phyloP scores from a whole-genome alignment of 2,329 filamentous ascomycete genomes.

The Ambrosiella cleistominuta region DNA sequence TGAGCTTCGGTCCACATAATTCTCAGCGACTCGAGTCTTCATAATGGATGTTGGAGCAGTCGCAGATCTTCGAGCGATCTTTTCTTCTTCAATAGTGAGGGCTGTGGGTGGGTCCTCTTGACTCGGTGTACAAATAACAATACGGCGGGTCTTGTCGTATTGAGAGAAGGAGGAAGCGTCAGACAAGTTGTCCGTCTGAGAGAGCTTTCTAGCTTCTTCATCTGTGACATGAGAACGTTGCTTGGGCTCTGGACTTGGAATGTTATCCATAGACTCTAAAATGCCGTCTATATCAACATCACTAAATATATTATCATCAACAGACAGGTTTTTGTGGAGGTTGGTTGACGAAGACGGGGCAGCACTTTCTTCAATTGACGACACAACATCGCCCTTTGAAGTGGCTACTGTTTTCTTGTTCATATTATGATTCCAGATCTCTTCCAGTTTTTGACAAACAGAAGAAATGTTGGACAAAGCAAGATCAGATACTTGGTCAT shows the following conservation, averaged over 20 bases:
- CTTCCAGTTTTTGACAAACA: slow-evolving; percentile 6
- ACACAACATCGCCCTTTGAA: background rate
- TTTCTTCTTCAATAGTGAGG: slow-evolving; percentile 22
- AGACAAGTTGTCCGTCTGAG: background rate
- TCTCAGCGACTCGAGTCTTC: slow-evolving; percentile 14
- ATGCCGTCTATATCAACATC: slow-evolving; percentile 12
- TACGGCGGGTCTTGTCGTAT: slow-evolving; percentile 9
- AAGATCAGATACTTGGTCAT: background rate
- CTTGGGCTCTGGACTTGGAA: slow-evolving; percentile 7
- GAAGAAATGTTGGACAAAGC: background rate
- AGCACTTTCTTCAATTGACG: too few species aligned
- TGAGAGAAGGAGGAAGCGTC: background rate
- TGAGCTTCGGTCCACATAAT: too few species aligned
- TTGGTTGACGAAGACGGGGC: too few species aligned
- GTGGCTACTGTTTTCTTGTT: background rate
- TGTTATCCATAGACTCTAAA: slow-evolving; percentile 6
- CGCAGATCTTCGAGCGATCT: slow-evolving; percentile 20
- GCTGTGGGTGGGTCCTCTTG: slow-evolving; percentile 13
- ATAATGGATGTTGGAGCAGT: slow-evolving; percentile 21
- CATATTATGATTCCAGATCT: background rate
- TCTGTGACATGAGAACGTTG: background rate
- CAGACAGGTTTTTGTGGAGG: background rate
- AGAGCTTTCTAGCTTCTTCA: background rate
- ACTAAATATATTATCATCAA: slow-evolving; percentile 6
- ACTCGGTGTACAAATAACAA: slow-evolving; percentile 17